Evolutionary conservation across 352 stramenopile genomes (phyloP).

Genomic region (Globisporangium paroecandrum): DNA sequence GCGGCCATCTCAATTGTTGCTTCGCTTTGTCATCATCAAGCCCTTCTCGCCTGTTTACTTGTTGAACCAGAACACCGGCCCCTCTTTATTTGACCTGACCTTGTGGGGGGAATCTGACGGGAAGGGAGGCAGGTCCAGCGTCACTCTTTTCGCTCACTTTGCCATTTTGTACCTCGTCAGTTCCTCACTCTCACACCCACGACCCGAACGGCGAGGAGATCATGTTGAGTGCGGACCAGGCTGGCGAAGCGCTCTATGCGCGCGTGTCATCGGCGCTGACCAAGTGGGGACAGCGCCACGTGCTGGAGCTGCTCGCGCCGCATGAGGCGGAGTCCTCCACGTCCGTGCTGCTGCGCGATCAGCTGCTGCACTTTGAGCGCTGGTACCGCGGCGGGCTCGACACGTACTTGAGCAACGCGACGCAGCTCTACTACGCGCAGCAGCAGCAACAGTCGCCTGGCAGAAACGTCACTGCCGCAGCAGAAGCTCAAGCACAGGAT

Average conservation of each 20-base stretch:
- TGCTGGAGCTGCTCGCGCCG: conserved; percentile 29
- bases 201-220: neutral
- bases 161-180: neutral
- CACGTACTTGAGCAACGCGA: conserved; percentile 49
- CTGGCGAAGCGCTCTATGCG: conserved; percentile 4
- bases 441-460: neutral
- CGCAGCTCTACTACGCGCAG: conserved; percentile 36
- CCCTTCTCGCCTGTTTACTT: neutral
- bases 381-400: conserved; percentile 68
- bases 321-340: conserved; percentile 4
- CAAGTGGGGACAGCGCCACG: conserved; percentile 40
- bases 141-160: neutral
- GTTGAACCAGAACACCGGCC: neutral
- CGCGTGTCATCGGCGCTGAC: conserved; percentile 27
- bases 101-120: neutral
- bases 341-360: conserved; percentile 23
- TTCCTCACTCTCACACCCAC: neutral
- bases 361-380: conserved; percentile 56
- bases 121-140: neutral
- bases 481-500: conserved; percentile 6
- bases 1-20: neutral
- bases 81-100: neutral
- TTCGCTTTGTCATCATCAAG: neutral
- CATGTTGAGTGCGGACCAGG: neutral
- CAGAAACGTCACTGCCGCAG: neutral